A percentile compares a stretch with the other conserved stretches of the same genome.
Conservation (phyloP, 2,329 filamentous ascomycete species). For the Laburnicola sp. region DNA sequence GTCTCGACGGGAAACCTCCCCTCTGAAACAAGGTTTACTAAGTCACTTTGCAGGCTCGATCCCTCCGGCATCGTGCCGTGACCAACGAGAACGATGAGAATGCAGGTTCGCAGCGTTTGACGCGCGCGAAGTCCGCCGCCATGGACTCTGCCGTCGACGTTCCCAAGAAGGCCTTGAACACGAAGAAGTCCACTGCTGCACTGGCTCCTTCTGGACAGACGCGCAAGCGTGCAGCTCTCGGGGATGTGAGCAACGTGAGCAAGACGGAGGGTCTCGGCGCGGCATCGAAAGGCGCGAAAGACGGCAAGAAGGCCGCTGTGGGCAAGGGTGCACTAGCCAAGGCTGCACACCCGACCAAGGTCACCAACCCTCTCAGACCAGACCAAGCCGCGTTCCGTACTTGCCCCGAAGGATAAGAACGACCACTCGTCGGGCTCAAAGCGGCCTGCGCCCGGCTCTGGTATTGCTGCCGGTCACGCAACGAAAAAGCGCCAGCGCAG, state of each 20-base stretch:
- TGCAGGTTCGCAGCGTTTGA: conserved; percentile 74
- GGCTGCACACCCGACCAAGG: conserved; percentile 73
- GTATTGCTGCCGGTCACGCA: conserved; percentile 59
- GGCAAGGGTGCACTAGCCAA: conserved; percentile 71
- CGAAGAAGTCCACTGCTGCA: conserved; percentile 50
- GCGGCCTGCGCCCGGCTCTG: conserved; percentile 72
- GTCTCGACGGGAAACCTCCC: conserved; percentile 11
- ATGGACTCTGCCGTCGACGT: conserved; percentile 61
- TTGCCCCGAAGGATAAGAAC: conserved; percentile 74
- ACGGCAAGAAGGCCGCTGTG: conserved; percentile 71
- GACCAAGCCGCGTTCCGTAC: conserved; percentile 64
- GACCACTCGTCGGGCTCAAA: conserved; percentile 63
- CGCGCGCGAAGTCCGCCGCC: conserved; percentile 86
- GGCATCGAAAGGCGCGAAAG: conserved; percentile 53
- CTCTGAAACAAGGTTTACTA: conserved; percentile 43
- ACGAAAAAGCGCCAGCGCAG: conserved; percentile 70
- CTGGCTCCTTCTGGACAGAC: conserved; percentile 45
- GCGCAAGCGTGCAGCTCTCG: conserved; percentile 81
- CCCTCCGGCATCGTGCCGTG: conserved; percentile 71
- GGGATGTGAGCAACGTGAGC: conserved; percentile 92
- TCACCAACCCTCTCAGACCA: conserved; percentile 70
- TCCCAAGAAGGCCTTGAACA: conserved; percentile 53
- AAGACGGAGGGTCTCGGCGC: conserved; percentile 63
- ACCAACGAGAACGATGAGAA: conserved; percentile 98
- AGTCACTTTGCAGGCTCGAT: conserved; percentile 62